Percentiles rank a stretch among this genome's conserved stretches.
These are phyloP conservation scores for Quercus phellos DNA, from an alignment of 331 rosid genomes.

Conservation along the genomic window DNA sequence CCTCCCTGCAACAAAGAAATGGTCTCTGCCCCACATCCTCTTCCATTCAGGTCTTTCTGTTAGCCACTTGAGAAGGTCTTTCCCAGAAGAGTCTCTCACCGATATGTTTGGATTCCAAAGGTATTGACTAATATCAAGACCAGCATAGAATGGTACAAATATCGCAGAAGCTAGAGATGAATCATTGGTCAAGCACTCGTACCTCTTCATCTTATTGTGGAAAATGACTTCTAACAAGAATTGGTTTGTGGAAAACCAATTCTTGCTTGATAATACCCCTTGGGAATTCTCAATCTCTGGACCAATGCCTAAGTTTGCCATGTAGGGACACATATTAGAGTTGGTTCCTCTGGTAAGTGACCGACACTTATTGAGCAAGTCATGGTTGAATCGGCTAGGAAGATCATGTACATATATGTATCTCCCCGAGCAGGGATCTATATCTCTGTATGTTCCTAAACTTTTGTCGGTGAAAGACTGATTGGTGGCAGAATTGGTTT, in stretches of 20 bases:
- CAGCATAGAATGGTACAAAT: slow-evolving; percentile 80
- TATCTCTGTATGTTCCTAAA: background rate
- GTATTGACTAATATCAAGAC: slow-evolving; percentile 65
- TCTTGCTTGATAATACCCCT: slow-evolving; percentile 31
- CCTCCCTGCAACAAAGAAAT: slow-evolving; percentile 71
- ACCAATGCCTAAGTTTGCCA: slow-evolving; percentile 60
- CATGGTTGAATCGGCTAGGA: slow-evolving; percentile 59
- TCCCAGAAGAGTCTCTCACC: slow-evolving; percentile 51
- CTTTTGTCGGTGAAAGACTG: background rate
- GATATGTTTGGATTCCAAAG: slow-evolving; percentile 55
- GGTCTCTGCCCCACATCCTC: slow-evolving; percentile 71
- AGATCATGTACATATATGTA: slow-evolving; percentile 56
- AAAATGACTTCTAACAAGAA: slow-evolving; percentile 69
- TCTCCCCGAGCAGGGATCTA: slow-evolving; percentile 55
- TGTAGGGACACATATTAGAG: slow-evolving; percentile 63
- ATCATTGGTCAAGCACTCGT: slow-evolving; percentile 60
- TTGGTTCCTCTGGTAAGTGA: slow-evolving; percentile 59
- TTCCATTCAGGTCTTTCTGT: slow-evolving; percentile 46
- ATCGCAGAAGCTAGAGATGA: slow-evolving; percentile 62
- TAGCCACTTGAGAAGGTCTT: slow-evolving; percentile 48
- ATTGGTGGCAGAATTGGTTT: background rate
- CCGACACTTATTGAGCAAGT: slow-evolving; percentile 42
- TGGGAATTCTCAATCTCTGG: slow-evolving; percentile 29
- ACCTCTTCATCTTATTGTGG: slow-evolving; percentile 59
- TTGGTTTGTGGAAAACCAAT: slow-evolving; percentile 74